A percentile compares a stretch with the other conserved stretches of the same genome.
phyloP scores from a whole-genome alignment of 139 green algal genomes.

The Astrephomene gubernaculifera region DNA sequence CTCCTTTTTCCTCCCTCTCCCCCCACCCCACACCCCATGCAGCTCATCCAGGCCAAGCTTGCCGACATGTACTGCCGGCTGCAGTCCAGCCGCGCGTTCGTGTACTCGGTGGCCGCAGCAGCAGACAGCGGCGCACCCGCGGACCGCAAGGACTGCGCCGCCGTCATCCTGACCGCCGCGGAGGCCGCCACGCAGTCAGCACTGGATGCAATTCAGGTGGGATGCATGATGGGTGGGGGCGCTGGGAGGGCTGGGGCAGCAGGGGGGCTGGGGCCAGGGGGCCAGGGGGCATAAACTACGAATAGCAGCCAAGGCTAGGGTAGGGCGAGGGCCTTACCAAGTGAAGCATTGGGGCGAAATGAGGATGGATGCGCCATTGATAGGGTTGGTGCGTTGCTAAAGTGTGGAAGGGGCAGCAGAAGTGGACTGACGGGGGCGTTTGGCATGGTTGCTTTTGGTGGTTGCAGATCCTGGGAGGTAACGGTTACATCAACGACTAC shows the following conservation, averaged over 20 bases:
- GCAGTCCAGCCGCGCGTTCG: conserved; percentile 68
- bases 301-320: too few species aligned
- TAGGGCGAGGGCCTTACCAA: too few species aligned
- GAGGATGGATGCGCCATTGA: too few species aligned
- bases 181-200: conserved; percentile 87
- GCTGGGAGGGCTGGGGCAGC: too few species aligned
- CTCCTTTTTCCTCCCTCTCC: background rate
- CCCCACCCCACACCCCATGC: conserved; percentile 5
- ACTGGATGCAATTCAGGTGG: conserved; percentile 90
- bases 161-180: conserved; percentile 89
- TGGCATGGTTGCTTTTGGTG: too few species aligned
- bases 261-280: too few species aligned
- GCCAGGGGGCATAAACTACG: too few species aligned
- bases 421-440: too few species aligned
- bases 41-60: conserved; percentile 91
- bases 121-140: conserved; percentile 30
- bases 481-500: conserved; percentile 97
- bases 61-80: conserved; percentile 93
- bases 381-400: too few species aligned
- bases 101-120: conserved; percentile 66
- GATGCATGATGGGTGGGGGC: background rate
- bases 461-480: conserved; percentile 91
- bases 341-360: too few species aligned
- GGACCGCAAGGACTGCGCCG: conserved; percentile 85
- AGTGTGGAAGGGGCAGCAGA: too few species aligned